Conservation (phyloP, 371 early-diverging fungal genomes). For the Rhizopus stolonifer region DNA sequence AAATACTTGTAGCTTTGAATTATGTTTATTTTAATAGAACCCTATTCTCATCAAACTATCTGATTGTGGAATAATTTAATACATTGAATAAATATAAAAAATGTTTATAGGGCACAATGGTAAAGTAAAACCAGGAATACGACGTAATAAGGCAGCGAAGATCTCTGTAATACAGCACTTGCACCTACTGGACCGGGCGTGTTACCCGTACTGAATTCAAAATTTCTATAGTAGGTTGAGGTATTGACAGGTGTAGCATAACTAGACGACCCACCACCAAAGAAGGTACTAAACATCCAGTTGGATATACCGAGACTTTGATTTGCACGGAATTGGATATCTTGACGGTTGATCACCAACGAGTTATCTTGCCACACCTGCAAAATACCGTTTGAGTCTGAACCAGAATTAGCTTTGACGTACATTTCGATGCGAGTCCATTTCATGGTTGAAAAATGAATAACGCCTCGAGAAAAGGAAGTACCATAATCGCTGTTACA, state of each 20-base stretch:
- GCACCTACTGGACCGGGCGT: slow-evolving; percentile 16
- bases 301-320: slow-evolving; percentile 33
- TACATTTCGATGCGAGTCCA: slow-evolving; percentile 47
- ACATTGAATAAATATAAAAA: too few species aligned
- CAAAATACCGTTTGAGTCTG: slow-evolving; percentile 33
- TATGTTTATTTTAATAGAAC: too few species aligned
- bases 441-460: slow-evolving; percentile 30
- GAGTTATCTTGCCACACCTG: slow-evolving; percentile 44
- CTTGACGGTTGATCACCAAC: slow-evolving; percentile 29
- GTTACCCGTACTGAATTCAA: slow-evolving; percentile 37
- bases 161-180: background rate
- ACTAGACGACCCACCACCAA: slow-evolving; percentile 42
- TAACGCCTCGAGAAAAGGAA: slow-evolving; percentile 49
- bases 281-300: slow-evolving; percentile 49
- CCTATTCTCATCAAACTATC: too few species aligned
- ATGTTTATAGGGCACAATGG: background rate
- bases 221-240: slow-evolving; percentile 35
- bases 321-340: slow-evolving; percentile 33
- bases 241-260: slow-evolving; percentile 47
- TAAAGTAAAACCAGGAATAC: slow-evolving; percentile 1
- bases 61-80: too few species aligned
- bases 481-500: slow-evolving; percentile 49
- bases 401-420: slow-evolving; percentile 40
- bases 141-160: background rate
- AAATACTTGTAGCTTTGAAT: slow-evolving; percentile 12